A percentile compares a stretch with the other conserved stretches of the same genome.
phyloP scores from a whole-genome alignment of 441 rosid genomes.

The Pelargonium fulgidum region DNA sequence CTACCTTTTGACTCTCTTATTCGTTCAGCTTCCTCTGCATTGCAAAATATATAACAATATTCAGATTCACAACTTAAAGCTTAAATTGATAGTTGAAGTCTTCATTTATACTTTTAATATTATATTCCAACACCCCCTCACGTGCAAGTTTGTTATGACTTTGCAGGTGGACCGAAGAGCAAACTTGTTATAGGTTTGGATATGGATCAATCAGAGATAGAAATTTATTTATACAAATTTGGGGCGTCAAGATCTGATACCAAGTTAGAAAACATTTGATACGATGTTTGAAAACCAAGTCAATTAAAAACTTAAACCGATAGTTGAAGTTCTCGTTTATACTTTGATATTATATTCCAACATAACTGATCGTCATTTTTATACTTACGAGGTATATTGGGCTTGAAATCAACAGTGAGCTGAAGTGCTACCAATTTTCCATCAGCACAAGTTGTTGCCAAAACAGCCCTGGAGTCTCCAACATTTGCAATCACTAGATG shows the following conservation, averaged over 20 bases:
- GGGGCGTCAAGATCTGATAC: neutral
- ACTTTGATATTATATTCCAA: neutral
- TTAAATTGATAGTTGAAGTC: too few relatives aligned
- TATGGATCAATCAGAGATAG: too few relatives aligned
- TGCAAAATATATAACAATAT: neutral
- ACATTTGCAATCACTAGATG: conserved; percentile 64
- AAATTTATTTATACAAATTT: too few relatives aligned
- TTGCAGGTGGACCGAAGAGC: too few relatives aligned
- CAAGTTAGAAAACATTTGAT: too few relatives aligned
- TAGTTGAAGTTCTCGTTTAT: neutral
- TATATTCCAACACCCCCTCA: too few relatives aligned
- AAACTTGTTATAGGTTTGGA: too few relatives aligned
- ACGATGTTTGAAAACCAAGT: too few relatives aligned
- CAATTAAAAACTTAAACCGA: neutral
- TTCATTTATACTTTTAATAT: too few relatives aligned
- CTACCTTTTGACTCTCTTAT: conserved; percentile 57
- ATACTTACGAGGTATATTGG: conserved; percentile 58
- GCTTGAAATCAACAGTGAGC: conserved; percentile 76
- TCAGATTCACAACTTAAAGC: too few relatives aligned
- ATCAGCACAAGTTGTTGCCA: conserved; percentile 56
- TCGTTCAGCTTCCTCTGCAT: conserved; percentile 78
- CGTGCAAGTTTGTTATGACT: too few relatives aligned
- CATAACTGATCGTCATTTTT: neutral
- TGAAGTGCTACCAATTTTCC: conserved; percentile 60
- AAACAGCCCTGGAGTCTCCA: conserved; percentile 84